Evolutionary conservation across 106 monocot species (phyloP).

Genomic region (Allium cepa): DNA sequence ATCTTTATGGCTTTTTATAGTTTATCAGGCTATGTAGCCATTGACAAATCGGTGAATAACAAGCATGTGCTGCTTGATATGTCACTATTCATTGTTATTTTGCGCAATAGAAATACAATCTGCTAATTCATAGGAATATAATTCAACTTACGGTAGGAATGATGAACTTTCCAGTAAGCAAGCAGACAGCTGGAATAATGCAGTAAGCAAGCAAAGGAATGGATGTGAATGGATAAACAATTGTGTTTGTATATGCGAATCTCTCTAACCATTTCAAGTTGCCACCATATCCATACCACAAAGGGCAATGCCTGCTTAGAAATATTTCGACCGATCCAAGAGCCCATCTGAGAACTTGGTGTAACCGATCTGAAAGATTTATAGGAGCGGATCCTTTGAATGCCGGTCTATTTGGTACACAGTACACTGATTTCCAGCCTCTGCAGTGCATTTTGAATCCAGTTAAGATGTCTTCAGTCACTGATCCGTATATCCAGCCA

Average conservation of each 20-base stretch:
- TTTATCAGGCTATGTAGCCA: background rate
- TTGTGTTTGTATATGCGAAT: constrained; percentile 88
- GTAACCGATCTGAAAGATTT: constrained; percentile 79
- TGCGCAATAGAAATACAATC: background rate
- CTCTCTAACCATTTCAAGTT: constrained; percentile 83
- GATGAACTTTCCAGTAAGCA: constrained; percentile 97
- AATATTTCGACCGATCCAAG: constrained; percentile 96
- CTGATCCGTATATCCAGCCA: constrained; percentile 94
- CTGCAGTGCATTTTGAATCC: constrained; percentile 99
- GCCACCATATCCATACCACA: constrained; percentile 90
- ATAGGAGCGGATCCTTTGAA: constrained; percentile 95
- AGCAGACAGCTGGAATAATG: constrained; percentile 85
- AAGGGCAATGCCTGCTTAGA: constrained; percentile 88
- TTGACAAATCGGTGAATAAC: background rate
- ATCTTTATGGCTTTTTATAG: background rate
- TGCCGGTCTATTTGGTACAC: constrained; percentile 60
- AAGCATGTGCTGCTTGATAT: no score
- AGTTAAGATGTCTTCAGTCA: constrained; percentile 85
- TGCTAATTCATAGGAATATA: background rate
- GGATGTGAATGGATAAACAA: constrained; percentile 91
- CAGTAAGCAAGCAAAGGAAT: constrained; percentile 88
- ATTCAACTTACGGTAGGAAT: constrained; percentile 60
- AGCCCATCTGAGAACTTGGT: constrained; percentile 91
- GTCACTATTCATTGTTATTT: background rate
- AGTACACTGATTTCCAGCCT: constrained; percentile 92